These are phyloP conservation scores for Taphrina deformans DNA, from an alignment of 1,139 yeast genomes.

Conservation along the genomic window DNA sequence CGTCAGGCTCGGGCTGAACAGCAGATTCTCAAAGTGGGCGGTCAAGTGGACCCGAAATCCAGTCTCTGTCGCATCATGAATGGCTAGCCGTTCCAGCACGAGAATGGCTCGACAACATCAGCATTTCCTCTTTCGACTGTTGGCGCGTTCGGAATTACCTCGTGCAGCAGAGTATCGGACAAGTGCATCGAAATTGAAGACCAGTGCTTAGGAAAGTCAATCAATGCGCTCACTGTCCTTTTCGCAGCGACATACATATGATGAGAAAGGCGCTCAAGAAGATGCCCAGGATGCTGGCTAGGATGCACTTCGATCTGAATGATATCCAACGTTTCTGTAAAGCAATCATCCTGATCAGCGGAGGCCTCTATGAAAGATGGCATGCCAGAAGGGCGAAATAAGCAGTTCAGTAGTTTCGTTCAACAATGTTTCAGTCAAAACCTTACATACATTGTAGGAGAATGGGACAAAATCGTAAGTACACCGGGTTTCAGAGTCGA, in stretches of 20 bases:
- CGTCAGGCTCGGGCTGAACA: neutral
- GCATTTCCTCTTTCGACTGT: too few species aligned
- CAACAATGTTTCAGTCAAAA: too few species aligned
- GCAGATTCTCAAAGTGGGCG: neutral
- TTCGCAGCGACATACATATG: neutral
- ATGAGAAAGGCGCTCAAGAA: neutral
- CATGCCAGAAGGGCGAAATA: too few species aligned
- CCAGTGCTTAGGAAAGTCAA: neutral
- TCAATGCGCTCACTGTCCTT: neutral
- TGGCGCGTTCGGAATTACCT: neutral
- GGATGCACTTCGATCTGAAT: neutral
- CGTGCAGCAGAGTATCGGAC: neutral
- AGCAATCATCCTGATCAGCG: neutral
- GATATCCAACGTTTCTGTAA: neutral
- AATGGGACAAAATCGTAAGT: too few species aligned
- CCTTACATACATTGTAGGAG: too few species aligned
- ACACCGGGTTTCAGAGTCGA: too few species aligned
- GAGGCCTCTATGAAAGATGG: too few species aligned
- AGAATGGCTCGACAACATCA: neutral
- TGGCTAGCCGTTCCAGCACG: neutral
- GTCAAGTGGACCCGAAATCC: constrained; percentile 3
- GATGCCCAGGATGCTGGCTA: neutral
- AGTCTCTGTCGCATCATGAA: neutral
- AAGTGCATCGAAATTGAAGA: neutral
- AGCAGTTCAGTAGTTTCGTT: too few species aligned